Conservation (phyloP, 108 stramenopile genomes). For the Discostella stelligeroides region DNA sequence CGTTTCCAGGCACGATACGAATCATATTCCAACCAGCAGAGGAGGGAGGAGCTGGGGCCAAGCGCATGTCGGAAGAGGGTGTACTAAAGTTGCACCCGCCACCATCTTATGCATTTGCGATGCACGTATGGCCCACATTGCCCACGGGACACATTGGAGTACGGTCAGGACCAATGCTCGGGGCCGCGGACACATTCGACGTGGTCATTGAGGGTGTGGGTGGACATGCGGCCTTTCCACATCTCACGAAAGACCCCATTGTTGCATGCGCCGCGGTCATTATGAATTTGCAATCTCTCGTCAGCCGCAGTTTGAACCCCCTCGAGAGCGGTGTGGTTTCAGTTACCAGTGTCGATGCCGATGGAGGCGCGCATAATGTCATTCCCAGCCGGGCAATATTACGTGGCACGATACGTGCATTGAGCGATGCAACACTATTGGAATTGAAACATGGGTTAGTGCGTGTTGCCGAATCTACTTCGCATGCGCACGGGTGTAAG, state of each 20-base stretch:
- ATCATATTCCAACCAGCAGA: conserved; percentile 94
- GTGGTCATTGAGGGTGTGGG: conserved; percentile 85
- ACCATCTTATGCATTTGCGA: conserved; percentile 79
- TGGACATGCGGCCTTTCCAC: conserved; percentile 94
- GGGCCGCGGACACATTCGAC: conserved; percentile 82
- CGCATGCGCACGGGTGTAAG: conserved; percentile 75
- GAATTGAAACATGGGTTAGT: conserved; percentile 63
- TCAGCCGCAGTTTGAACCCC: conserved; percentile 71
- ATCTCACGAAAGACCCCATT: conserved; percentile 84
- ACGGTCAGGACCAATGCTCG: conserved; percentile 84
- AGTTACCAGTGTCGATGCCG: conserved; percentile 71
- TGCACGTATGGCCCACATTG: conserved; percentile 74
- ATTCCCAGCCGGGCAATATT: conserved; percentile 70
- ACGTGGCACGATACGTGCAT: conserved; percentile 86
- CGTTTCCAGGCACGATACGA: conserved; percentile 74
- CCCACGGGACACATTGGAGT: conserved; percentile 72
- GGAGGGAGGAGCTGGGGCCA: conserved; percentile 90
- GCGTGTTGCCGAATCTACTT: conserved; percentile 61
- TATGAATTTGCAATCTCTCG: conserved; percentile 85
- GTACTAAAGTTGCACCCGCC: conserved; percentile 57
- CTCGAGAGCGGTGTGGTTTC: conserved; percentile 78
- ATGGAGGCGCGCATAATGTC: conserved; percentile 78
- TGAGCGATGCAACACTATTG: conserved; percentile 71
- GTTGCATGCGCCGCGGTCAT: conserved; percentile 81
- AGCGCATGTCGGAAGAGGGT: conserved; percentile 91